Percentiles rank a stretch among this genome's conserved stretches.
These are phyloP conservation scores for Camellia granthamiana DNA, from an alignment of 148 eudicot genomes.

Conservation along the genomic window DNA sequence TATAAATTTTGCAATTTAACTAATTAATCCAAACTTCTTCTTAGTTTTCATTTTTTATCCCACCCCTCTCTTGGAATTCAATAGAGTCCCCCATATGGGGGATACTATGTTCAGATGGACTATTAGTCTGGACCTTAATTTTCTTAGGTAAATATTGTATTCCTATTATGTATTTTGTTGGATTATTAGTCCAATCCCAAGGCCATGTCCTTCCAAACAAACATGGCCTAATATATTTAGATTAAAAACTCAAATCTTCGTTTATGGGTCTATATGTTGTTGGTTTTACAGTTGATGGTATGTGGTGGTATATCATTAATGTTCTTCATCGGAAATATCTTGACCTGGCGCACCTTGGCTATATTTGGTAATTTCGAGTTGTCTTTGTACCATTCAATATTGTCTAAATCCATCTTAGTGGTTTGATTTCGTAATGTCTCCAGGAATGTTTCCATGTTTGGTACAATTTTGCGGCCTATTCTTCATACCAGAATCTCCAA, in stretches of 20 bases:
- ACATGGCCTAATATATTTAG: neutral
- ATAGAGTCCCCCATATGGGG: no score
- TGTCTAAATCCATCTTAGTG: neutral
- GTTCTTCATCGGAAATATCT: constrained; percentile 34
- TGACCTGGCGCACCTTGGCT: constrained; percentile 43
- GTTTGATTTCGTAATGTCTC: neutral
- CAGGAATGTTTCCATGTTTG: constrained; percentile 14
- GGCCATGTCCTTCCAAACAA: no score
- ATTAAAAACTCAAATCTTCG: neutral
- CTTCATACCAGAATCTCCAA: constrained; percentile 20
- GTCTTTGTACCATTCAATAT: neutral
- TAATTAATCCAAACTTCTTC: no score
- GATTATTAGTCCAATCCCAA: no score
- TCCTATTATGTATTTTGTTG: no score
- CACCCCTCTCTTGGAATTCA: no score
- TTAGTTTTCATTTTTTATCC: no score
- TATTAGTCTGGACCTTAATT: no score
- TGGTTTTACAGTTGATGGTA: constrained; percentile 27
- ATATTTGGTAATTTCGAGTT: constrained; percentile 23
- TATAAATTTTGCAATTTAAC: no score
- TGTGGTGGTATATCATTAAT: constrained; percentile 27
- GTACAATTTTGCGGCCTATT: constrained; percentile 9
- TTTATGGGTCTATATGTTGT: neutral
- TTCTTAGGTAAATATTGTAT: no score
- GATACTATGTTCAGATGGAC: no score